These are phyloP conservation scores for Fomitiporia mediterranea DNA, from an alignment of 1,284 basidiomycete species.

Conservation along the genomic window DNA sequence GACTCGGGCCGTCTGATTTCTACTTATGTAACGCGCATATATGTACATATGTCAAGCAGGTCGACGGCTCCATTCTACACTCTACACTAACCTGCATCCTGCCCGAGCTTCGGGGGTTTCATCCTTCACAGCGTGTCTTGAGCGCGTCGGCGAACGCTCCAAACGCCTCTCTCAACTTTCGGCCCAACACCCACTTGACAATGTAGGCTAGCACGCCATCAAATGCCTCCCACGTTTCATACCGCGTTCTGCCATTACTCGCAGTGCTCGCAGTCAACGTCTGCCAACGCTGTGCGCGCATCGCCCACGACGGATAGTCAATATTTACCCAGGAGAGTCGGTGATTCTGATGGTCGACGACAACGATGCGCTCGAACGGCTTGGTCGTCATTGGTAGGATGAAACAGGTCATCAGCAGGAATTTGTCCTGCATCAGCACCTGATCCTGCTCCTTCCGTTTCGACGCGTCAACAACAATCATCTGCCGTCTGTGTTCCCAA, in stretches of 20 bases:
- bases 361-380: conserved; percentile 39
- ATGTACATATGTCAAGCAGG: too few species aligned
- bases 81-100: too few species aligned
- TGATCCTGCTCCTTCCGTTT: conserved; percentile 43
- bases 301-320: conserved; percentile 42
- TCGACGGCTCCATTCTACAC: too few species aligned
- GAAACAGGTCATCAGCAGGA: conserved; percentile 47
- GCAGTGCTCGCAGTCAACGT: conserved; percentile 41
- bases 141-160: conserved; percentile 13
- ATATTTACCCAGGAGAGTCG: conserved; percentile 53
- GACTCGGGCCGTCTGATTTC: too few species aligned
- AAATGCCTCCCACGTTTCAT: conserved; percentile 64
- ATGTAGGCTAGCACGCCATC: conserved; percentile 51
- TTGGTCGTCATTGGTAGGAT: conserved; percentile 51
- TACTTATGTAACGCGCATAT: too few species aligned
- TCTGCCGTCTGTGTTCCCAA: conserved; percentile 56
- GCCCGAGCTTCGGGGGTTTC: too few species aligned
- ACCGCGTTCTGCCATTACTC: conserved; percentile 48
- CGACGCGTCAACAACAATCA: conserved; percentile 43
- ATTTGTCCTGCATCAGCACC: conserved; percentile 42
- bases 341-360: conserved; percentile 46
- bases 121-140: not conserved
- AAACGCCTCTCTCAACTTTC: conserved; percentile 4
- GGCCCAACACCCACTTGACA: conserved; percentile 31
- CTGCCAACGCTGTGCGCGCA: conserved; percentile 61